phyloP scores from a whole-genome alignment of 176 grass and related monocot species.

The Phoenix dactylifera region DNA sequence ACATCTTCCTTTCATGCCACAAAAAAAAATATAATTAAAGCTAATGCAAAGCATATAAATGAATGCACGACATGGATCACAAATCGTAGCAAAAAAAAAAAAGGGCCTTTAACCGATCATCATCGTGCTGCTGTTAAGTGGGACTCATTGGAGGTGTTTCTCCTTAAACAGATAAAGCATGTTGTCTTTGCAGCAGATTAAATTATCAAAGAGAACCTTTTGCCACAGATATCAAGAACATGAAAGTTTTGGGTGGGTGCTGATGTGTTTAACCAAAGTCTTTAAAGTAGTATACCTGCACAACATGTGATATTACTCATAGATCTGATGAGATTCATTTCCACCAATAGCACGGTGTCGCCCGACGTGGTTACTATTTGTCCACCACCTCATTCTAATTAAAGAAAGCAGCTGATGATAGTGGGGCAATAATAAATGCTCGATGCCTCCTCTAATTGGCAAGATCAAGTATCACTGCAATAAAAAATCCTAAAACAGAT shows the following conservation, averaged over 20 bases:
- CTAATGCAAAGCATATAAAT: constrained; percentile 21
- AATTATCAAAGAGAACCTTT: constrained; percentile 9
- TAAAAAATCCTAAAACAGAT: no score
- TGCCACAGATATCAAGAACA: constrained; percentile 19
- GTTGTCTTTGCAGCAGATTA: neutral
- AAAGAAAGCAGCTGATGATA: neutral
- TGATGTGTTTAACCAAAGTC: neutral
- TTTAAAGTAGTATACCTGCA: no score
- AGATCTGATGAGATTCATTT: constrained; percentile 23
- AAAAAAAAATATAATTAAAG: constrained; percentile 23
- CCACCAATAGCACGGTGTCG: constrained; percentile 24
- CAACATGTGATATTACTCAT: no score
- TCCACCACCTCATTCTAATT: constrained; percentile 12
- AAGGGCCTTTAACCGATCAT: constrained; percentile 15
- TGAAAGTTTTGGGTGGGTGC: constrained; percentile 9
- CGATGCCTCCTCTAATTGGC: neutral
- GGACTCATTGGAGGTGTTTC: constrained; percentile 14
- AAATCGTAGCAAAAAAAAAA: constrained; percentile 14
- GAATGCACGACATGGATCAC: constrained; percentile 18
- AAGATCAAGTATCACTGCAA: neutral
- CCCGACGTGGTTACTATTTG: constrained; percentile 3
- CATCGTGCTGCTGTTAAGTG: constrained; percentile 6
- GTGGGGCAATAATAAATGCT: neutral
- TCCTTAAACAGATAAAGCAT: neutral
- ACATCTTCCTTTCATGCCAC: neutral